A percentile compares a stretch with the other conserved stretches of the same genome.
Conservation (phyloP, 495 filamentous ascomycete genomes). For the Tuber aestivum region DNA sequence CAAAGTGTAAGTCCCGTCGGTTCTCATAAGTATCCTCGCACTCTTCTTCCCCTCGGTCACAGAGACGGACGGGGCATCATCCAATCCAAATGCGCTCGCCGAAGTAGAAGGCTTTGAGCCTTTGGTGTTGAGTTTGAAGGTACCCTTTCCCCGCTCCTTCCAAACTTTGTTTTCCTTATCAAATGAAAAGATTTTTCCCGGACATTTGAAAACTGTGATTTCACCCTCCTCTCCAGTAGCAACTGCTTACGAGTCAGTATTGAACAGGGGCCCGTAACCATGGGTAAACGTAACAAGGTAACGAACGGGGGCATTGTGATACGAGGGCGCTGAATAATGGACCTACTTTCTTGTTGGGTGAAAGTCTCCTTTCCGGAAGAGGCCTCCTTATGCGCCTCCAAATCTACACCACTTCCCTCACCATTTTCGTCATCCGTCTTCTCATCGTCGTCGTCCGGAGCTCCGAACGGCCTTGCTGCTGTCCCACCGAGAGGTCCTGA, state of each 20-base stretch:
- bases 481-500: constrained; percentile 47
- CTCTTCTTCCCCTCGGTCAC: constrained; percentile 44
- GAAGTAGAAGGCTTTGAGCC: constrained; percentile 44
- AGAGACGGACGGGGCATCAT: constrained; percentile 17
- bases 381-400: constrained; percentile 50
- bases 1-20: constrained; percentile 60
- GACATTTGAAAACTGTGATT: constrained; percentile 51
- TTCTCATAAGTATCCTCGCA: constrained; percentile 61
- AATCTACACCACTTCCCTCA: constrained; percentile 47
- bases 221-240: constrained; percentile 60
- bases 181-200: constrained; percentile 62
- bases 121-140: constrained; percentile 57
- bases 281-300: constrained; percentile 4
- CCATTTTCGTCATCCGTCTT: constrained; percentile 47
- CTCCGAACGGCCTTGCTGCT: constrained; percentile 54
- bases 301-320: not conserved
- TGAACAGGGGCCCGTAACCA: constrained; percentile 18
- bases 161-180: constrained; percentile 53
- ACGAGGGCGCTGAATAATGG: constrained; percentile 3
- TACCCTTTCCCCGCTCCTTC: constrained; percentile 64
- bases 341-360: constrained; percentile 55
- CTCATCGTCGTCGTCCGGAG: constrained; percentile 48
- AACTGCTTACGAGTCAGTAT: constrained; percentile 46
- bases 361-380: constrained; percentile 51
- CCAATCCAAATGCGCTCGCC: constrained; percentile 9